Base-by-base conservation (phyloP, 2,329 filamentous ascomycete species). In the Emydomyces testavorans region DNA sequence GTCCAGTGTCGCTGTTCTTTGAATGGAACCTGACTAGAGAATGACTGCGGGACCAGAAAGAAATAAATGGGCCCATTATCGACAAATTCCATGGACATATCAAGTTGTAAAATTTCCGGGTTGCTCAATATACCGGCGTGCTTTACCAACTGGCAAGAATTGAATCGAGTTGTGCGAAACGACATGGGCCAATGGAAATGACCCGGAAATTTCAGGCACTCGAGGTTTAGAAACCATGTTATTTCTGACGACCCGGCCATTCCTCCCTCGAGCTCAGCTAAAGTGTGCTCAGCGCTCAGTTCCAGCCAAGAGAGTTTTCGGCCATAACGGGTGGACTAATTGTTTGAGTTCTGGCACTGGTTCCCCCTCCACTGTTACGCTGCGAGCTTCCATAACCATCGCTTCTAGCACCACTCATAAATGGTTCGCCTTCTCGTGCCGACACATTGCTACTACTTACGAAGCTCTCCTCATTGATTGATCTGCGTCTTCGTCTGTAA, bases 281-380 rank as follows among this genome's bases (percentile, higher is more conserved):
- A 4, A 28, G 4, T 10, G 20, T n/a, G 6, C 3, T 11, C 7
- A 13, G 23, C 28, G 20, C 10, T 79, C 75, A 95, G 72, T 93
- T 94, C 89, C 89, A 95, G 59, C 89, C 89, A 56, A 95, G 77
- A 44, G 87, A 94, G 75, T 95, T 95, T 72, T 93, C 88, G 2
- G 88, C 83, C 65, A 89, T 89, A 54, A 94, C 84, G 2, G 89
- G 89, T 28, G 86, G 85, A 52, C 85, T 93, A 63, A 95, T 94
- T 66, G 82, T 78, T 60, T 80, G 76, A 47, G 80, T 81, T 53
- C 81, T 71, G 48, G 78, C 74, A 55, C 75, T 82, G 42, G 75
- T 75, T 55, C 73, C 76, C 51, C 79, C 77, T 55, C 83, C 83
- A 62, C 84, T 89, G 56, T 75, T 78, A 47, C 82, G 78, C 55